Evolutionary conservation across 2,329 filamentous ascomycete species (phyloP), one percentile per base, ranked within the genome.

Genomic region (Tolypocladium cylindrosporum): DNA sequence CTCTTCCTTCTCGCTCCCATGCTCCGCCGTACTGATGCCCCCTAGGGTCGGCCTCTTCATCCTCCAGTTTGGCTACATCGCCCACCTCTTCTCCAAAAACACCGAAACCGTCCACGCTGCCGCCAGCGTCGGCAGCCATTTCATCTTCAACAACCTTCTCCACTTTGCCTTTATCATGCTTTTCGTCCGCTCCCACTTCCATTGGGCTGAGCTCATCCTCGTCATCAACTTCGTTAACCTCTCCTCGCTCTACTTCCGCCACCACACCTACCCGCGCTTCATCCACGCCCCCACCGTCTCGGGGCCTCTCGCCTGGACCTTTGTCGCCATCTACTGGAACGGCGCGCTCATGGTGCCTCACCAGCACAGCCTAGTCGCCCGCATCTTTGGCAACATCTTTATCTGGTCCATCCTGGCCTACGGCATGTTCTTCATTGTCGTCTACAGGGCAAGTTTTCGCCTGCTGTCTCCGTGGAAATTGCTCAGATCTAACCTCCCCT

Each of bases 281-380:
- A 89, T 96, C 64, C 91, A 96, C 72, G 76, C 86, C 13, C 84
- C 90, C 7, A 85, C 86, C 51, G 84, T 91, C 27, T 87, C 88
- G 19, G 89, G 86, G 0, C 91, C 91, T 7, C 78, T 96, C 64
- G 89, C 74, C 16, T 96, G 90, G 89, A 91, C 88, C 16, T 89
- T 94, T 68, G 85, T 93, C 16, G 88, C 89, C 37, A 79, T 96
- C 56, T 93, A 92, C 78, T 96, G 90, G 90, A 90, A 91, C 65
- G 91, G 91, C 10, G 90, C 91, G 24, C 86, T 92, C 54, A 89
- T 89, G 69, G 83, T 93, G n/a, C 77, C 77, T n/a, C 79, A 90
- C 68, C 80, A 85, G 9, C 75, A 86, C 58, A 81, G 77, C 59
- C 72, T 91, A 5, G 79, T 87, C 2, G 87, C 89, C n/a, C 79